These are phyloP conservation scores for Plicaturopsis crispa DNA, from an alignment of 768 basidiomycete species.

Conservation along the genomic window DNA sequence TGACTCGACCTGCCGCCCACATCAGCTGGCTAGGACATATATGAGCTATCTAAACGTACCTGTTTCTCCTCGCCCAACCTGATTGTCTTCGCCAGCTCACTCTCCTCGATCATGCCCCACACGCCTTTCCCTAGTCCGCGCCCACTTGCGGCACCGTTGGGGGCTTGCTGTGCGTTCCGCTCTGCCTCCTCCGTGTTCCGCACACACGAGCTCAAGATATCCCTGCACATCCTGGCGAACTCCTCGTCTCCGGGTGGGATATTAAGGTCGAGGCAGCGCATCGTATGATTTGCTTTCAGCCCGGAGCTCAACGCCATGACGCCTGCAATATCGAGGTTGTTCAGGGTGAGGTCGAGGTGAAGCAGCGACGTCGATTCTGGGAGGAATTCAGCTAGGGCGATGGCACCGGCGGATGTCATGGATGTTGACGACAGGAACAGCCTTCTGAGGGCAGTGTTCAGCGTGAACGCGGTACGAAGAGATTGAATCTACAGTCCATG, in stretches of 20 bases:
- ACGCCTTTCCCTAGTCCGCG: constrained; percentile 61
- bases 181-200: constrained; percentile 91
- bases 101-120: constrained; percentile 84
- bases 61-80: constrained; percentile 45
- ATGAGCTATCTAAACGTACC: constrained; percentile 22
- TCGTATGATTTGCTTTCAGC: constrained; percentile 73
- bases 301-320: constrained; percentile 89
- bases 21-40: no score
- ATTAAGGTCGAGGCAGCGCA: constrained; percentile 90
- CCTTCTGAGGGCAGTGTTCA: constrained; percentile 87
- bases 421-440: constrained; percentile 83
- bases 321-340: constrained; percentile 79
- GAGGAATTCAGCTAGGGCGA: constrained; percentile 92
- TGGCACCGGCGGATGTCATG: constrained; percentile 79
- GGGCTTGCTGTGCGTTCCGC: constrained; percentile 15
- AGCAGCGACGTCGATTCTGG: constrained; percentile 83
- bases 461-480: constrained; percentile 85
- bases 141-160: constrained; percentile 28
- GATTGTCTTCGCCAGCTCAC: constrained; percentile 69
- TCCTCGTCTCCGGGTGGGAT: constrained; percentile 82
- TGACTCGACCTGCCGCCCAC: constrained; percentile 29
- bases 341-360: constrained; percentile 86
- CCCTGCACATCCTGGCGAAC: constrained; percentile 79
- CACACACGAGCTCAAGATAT: constrained; percentile 85
- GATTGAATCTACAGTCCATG: constrained; percentile 61